These are phyloP conservation scores for Gossypium gossypioides DNA, from an alignment of 441 rosid species.

Conservation along the genomic window DNA sequence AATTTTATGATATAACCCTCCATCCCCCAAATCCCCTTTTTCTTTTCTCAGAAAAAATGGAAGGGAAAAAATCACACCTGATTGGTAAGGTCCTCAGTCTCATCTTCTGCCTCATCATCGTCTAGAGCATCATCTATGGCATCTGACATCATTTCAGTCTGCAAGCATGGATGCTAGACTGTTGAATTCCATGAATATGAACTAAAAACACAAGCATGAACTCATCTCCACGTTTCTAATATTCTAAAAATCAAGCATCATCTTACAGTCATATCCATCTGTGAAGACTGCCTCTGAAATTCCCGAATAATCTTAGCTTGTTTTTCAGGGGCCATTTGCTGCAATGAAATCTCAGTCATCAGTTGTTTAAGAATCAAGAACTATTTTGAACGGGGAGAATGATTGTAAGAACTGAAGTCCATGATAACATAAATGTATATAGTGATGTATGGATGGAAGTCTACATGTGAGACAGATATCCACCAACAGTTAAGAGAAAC, in stretches of 20 bases:
- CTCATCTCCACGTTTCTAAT: background rate
- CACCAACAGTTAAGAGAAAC: background rate
- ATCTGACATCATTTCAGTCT: slow-evolving; percentile 96
- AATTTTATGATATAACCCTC: background rate
- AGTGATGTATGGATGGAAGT: background rate
- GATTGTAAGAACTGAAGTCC: background rate
- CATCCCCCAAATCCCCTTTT: background rate
- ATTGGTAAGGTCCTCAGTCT: slow-evolving; percentile 84
- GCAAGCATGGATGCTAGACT: slow-evolving; percentile 21
- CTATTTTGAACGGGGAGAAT: background rate
- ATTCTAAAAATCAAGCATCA: slow-evolving; percentile 10
- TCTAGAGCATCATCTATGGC: slow-evolving; percentile 80
- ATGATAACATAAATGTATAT: background rate
- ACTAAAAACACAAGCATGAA: slow-evolving; percentile 1
- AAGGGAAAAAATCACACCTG: slow-evolving; percentile 36
- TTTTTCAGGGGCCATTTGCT: slow-evolving; percentile 90
- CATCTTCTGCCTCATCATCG: slow-evolving; percentile 88
- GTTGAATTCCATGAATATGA: slow-evolving; percentile 11
- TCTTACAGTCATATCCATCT: slow-evolving; percentile 92
- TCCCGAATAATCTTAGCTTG: slow-evolving; percentile 71
- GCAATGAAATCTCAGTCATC: slow-evolving; percentile 21
- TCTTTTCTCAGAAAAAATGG: background rate
- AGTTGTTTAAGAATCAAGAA: background rate
- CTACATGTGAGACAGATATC: background rate
- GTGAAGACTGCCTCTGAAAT: slow-evolving; percentile 82